A percentile compares a stretch with the other conserved stretches of the same genome.
These are phyloP conservation scores for Symmetrospora coprosmae DNA, from an alignment of 768 basidiomycete genomes.

Conservation along the genomic window DNA sequence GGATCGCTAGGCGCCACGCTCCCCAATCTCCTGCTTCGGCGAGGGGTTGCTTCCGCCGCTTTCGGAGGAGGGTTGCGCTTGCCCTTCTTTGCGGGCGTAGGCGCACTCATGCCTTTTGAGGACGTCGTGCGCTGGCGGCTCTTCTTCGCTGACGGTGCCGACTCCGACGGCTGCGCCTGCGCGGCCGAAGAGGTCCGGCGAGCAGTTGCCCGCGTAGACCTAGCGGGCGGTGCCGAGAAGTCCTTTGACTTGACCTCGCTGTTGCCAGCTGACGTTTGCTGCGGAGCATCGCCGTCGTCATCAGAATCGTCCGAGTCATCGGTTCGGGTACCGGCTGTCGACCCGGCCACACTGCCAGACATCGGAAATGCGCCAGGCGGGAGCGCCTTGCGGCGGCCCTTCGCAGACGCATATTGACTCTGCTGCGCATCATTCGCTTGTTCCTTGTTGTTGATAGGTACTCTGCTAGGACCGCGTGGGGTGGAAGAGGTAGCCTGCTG, in stretches of 20 bases:
- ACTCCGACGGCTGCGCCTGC: neutral
- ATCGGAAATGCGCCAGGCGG: constrained; percentile 21
- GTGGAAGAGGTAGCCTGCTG: neutral
- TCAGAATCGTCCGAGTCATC: too few relatives aligned
- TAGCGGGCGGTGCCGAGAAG: neutral
- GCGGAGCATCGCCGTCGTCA: neutral
- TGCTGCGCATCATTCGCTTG: too few relatives aligned
- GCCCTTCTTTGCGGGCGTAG: constrained; percentile 10
- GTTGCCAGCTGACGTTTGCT: neutral
- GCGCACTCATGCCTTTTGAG: neutral
- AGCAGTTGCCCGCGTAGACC: neutral
- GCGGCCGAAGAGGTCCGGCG: neutral
- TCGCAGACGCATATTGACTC: neutral
- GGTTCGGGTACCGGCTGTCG: neutral
- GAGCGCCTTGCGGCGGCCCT: neutral
- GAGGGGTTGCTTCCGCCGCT: neutral
- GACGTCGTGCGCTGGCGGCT: neutral
- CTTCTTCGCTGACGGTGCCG: neutral
- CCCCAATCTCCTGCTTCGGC: constrained; percentile 9
- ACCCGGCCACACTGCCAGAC: neutral
- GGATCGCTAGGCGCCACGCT: constrained; percentile 9
- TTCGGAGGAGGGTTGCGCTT: neutral
- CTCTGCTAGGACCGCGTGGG: too few relatives aligned
- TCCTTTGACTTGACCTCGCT: neutral
- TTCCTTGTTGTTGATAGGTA: neutral